A percentile compares a stretch with the other conserved stretches of the same genome.
phyloP scores from a whole-genome alignment of 345 rosid genomes.

The Linum tenue region DNA sequence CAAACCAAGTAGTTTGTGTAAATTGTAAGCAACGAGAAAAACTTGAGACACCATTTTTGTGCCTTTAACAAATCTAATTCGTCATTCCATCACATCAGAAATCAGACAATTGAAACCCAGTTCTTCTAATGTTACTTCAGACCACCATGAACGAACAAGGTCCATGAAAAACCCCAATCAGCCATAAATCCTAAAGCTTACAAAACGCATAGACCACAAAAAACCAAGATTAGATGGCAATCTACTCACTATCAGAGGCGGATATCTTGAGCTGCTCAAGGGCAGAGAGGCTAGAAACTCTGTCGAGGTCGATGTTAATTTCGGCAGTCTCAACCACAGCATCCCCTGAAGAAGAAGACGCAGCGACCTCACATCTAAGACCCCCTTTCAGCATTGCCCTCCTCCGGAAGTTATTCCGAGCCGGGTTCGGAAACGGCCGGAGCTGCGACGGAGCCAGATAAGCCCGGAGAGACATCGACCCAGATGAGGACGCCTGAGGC shows the following conservation, averaged over 20 bases:
- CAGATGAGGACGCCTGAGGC: slow-evolving; percentile 1
- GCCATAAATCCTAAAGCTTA: too few species aligned
- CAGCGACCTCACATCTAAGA: slow-evolving; percentile 18
- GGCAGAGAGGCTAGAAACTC: slow-evolving; percentile 24
- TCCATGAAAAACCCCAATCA: too few species aligned
- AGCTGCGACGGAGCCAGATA: slow-evolving; percentile 1
- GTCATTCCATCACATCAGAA: not conserved
- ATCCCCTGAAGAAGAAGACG: slow-evolving; percentile 8
- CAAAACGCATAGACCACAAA: too few species aligned
- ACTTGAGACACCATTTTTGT: not conserved
- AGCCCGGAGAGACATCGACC: not conserved
- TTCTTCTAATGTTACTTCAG: too few species aligned
- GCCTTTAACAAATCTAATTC: not conserved
- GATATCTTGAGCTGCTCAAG: slow-evolving; percentile 31
- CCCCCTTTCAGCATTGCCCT: slow-evolving; percentile 10
- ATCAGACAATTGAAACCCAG: not conserved
- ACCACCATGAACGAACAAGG: too few species aligned
- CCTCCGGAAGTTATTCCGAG: not conserved
- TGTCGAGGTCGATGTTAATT: slow-evolving; percentile 6
- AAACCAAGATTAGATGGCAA: too few species aligned
- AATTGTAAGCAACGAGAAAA: not conserved
- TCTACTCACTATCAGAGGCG: slow-evolving; percentile 21
- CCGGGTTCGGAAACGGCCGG: not conserved
- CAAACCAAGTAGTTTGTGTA: not conserved
- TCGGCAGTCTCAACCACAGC: slow-evolving; percentile 6